phyloP scores from a whole-genome alignment of 1,284 basidiomycete genomes.

The Marasmius tenuissimus region DNA sequence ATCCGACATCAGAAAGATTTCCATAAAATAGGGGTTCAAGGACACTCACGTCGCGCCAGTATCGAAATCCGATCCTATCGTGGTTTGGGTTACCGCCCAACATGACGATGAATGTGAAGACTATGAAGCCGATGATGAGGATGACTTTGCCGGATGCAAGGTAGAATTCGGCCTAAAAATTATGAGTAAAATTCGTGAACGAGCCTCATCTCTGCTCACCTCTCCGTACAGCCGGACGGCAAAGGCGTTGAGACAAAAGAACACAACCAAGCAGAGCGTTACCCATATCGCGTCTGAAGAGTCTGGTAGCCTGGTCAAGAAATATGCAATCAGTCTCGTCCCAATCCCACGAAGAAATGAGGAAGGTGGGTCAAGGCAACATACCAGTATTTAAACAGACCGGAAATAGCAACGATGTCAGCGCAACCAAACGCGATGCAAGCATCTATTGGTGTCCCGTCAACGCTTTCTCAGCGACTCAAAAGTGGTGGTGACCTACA shows the following conservation, averaged over 20 bases:
- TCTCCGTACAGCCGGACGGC: conserved; percentile 13
- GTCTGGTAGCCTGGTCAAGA: conserved; percentile 8
- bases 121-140: conserved; percentile 46
- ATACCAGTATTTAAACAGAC: conserved; percentile 14
- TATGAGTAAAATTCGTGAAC: not conserved
- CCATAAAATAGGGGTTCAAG: too few species aligned
- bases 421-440: conserved; percentile 15
- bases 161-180: conserved; percentile 31
- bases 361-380: not conserved
- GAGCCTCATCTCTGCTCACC: conserved; percentile 22
- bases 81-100: conserved; percentile 47
- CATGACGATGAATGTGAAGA: conserved; percentile 40
- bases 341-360: too few species aligned
- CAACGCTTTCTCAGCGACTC: not conserved
- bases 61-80: conserved; percentile 41
- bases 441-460: conserved; percentile 1
- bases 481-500: not conserved
- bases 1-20: not conserved
- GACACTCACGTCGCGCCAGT: conserved; percentile 30
- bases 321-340: not conserved
- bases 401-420: conserved; percentile 13
- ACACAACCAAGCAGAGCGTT: conserved; percentile 12
- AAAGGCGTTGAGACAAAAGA: conserved; percentile 13
- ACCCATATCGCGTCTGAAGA: conserved; percentile 15
- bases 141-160: conserved; percentile 34